Conservation (phyloP, 1,284 basidiomycete genomes). For the Violaceomyces palustris region DNA sequence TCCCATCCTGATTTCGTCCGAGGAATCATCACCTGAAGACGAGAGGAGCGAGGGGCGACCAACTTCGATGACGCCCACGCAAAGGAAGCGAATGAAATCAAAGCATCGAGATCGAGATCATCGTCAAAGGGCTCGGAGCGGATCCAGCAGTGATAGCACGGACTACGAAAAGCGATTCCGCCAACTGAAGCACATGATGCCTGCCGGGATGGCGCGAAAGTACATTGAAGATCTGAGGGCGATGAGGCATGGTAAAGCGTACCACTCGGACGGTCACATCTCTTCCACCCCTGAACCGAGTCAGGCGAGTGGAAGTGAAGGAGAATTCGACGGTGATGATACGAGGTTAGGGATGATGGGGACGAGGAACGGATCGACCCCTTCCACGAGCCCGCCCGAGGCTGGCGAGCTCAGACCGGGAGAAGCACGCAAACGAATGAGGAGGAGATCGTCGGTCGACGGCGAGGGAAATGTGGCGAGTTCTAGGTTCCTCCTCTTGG, state of each 20-base stretch:
- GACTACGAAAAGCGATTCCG: slow-evolving; percentile 48
- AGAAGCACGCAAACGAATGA: slow-evolving; percentile 3
- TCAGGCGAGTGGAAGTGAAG: background rate
- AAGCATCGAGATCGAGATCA: too few species aligned
- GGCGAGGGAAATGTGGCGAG: background rate
- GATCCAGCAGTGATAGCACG: slow-evolving; percentile 30
- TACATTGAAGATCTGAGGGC: slow-evolving; percentile 47
- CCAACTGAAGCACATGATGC: slow-evolving; percentile 48
- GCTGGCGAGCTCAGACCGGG: slow-evolving; percentile 6
- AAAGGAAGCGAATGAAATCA: too few species aligned
- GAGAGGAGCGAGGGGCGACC: too few species aligned
- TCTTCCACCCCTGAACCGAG: slow-evolving; percentile 16
- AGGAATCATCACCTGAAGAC: too few species aligned
- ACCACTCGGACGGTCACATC: slow-evolving; percentile 35
- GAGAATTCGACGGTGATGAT: background rate
- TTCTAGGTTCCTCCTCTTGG: background rate
- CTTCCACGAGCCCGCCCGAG: slow-evolving; percentile 3
- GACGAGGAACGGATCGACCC: slow-evolving; percentile 4
- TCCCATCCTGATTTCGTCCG: too few species aligned
- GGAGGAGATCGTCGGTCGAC: background rate
- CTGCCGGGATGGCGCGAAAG: slow-evolving; percentile 40
- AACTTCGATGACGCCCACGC: too few species aligned
- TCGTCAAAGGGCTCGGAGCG: too few species aligned
- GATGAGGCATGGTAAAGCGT: slow-evolving; percentile 47
- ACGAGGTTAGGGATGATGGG: slow-evolving; percentile 7